Percentiles rank a stretch among this genome's conserved stretches.
phyloP scores from a whole-genome alignment of 2,329 filamentous ascomycete species.

The Magnaporthiopsis poae region DNA sequence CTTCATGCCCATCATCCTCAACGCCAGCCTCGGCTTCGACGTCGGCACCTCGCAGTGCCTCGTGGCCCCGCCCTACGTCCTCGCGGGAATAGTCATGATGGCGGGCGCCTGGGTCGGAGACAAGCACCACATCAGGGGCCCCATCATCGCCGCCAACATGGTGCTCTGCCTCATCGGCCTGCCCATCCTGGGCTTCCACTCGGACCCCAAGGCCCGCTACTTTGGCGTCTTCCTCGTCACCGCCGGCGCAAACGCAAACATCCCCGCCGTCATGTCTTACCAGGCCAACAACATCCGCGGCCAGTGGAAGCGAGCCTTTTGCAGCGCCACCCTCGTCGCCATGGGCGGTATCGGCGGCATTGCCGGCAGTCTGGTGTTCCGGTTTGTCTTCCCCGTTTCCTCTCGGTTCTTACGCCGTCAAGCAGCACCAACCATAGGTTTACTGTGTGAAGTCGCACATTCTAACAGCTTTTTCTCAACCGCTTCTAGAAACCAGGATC shows the following conservation, averaged over 20 bases:
- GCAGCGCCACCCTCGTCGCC: slow-evolving; percentile 64
- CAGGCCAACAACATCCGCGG: slow-evolving; percentile 82
- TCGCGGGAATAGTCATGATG: slow-evolving; percentile 56
- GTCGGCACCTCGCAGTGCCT: slow-evolving; percentile 59
- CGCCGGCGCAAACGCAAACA: slow-evolving; percentile 66
- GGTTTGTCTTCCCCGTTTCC: slow-evolving; percentile 22
- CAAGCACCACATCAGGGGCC: slow-evolving; percentile 54
- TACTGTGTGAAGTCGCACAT: background rate
- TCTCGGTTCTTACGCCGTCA: background rate
- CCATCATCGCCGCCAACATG: slow-evolving; percentile 56
- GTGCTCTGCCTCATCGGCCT: slow-evolving; percentile 58
- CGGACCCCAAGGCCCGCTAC: slow-evolving; percentile 49
- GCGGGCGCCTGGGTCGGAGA: slow-evolving; percentile 54
- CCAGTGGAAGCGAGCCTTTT: slow-evolving; percentile 79
- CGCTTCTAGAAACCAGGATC: slow-evolving; percentile 24
- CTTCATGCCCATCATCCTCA: slow-evolving; percentile 68
- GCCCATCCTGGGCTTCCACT: slow-evolving; percentile 61
- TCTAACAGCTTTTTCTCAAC: background rate
- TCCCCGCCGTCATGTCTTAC: slow-evolving; percentile 66
- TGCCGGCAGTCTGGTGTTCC: slow-evolving; percentile 61
- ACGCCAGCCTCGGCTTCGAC: slow-evolving; percentile 51
- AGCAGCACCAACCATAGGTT: background rate
- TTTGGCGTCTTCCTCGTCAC: slow-evolving; percentile 69
- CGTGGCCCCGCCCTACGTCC: slow-evolving; percentile 57
- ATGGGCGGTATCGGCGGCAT: slow-evolving; percentile 74